Evolutionary conservation across 2,329 filamentous ascomycete genomes (phyloP), one percentile per base, ranked within the genome.

Genomic region (Botrytis deweyae): DNA sequence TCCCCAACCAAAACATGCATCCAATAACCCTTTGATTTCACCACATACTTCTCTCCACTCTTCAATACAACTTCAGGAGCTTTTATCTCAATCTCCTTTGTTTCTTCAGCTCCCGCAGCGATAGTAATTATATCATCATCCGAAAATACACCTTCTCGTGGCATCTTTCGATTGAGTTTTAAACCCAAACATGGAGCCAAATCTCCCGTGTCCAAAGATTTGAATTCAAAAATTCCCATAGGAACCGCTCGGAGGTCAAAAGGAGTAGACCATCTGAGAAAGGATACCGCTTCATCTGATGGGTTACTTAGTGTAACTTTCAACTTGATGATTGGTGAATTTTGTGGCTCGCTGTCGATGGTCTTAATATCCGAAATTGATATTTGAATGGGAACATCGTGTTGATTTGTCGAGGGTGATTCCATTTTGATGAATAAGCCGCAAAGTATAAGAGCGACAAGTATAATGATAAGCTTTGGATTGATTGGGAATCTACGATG

Each of bases 211-310:
- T 42, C 58, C 5, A 68, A 64, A 4, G 77, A 77, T 29, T 78
- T 78, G 62, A 83, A 79, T 52, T 81, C 80, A 70, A 84, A 81
- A 16, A 76, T 78, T 18, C 80, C 79, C 62, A 81, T 74, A 0
- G 79, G 72, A 4, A 82, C 70, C 9, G 82, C 82, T 10, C 75
- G 76, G 10, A 78, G 74, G 69, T 84, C 83, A 5, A 84, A 77
- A 1, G 82, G 82, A 8, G 78, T 82, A 4, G 78, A 80, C 83
- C 83, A 84, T 74, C 76, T 79, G 5, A 84, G 76, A 8, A 84
- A 62, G 0, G 80, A 83, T 22, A 83, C 72, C 22, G 80, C 72
- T 3, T 77, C 67, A 7, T 78, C 66, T 0, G 79, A 78, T 1
- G 76, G 74, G 59, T 83, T 84, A 25, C 68, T 66, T 9, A 79